Conservation (phyloP, 495 filamentous ascomycete genomes). For the Tuber calosporum region DNA sequence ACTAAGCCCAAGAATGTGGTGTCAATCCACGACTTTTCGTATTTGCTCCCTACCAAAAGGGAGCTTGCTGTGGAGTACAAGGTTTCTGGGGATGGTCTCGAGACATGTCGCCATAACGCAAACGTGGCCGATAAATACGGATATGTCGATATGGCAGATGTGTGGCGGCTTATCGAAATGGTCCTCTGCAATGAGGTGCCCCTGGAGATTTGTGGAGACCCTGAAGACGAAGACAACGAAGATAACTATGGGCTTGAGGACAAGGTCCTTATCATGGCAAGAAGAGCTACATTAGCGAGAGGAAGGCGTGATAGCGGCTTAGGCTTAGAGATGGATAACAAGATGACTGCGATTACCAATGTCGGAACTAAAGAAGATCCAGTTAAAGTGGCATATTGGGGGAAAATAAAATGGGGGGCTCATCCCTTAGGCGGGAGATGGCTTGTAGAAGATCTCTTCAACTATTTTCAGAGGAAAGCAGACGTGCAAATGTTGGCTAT, state of each 20-base stretch:
- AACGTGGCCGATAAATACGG: conserved; percentile 66
- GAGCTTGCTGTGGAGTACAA: conserved; percentile 68
- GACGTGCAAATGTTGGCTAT: conserved; percentile 94
- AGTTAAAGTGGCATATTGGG: conserved; percentile 43
- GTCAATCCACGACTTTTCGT: conserved; percentile 61
- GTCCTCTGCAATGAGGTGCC: conserved; percentile 70
- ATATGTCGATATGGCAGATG: conserved; percentile 63
- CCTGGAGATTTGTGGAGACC: conserved; percentile 54
- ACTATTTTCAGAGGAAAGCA: conserved; percentile 67
- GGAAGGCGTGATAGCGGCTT: conserved; percentile 47
- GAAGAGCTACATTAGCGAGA: conserved; percentile 44
- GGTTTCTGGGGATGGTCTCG: conserved; percentile 71
- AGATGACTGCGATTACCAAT: conserved; percentile 10
- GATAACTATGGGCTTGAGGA: conserved; percentile 43
- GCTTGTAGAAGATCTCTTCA: conserved; percentile 63
- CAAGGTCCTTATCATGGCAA: conserved; percentile 57
- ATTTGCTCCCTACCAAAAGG: conserved; percentile 66
- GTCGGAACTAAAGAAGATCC: background rate
- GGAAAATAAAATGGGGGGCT: conserved; percentile 73
- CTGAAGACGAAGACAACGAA: conserved; percentile 8
- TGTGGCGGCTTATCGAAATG: conserved; percentile 75
- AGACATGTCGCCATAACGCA: conserved; percentile 77
- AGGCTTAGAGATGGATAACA: conserved; percentile 44
- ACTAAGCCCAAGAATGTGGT: conserved; percentile 51
- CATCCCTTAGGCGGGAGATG: conserved; percentile 70